Evolutionary conservation across 2,329 filamentous ascomycete genomes (phyloP).

Genomic region (Rachicladosporium sp.): DNA sequence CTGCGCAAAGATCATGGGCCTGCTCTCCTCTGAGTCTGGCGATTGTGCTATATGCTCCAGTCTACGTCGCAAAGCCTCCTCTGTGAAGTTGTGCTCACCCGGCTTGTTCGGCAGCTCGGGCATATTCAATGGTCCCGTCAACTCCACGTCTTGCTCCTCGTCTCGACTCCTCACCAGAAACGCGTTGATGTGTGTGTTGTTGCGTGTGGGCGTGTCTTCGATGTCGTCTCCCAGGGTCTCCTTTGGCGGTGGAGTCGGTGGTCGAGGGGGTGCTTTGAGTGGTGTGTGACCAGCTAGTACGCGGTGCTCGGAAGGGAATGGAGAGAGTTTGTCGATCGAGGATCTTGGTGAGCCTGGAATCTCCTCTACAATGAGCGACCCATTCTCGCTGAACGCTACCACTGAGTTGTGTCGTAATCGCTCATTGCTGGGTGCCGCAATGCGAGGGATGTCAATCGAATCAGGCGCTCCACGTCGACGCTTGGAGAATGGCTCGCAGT

Average conservation of each 20-base stretch:
- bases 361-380: conserved; percentile 17
- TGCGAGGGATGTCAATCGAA: conserved; percentile 13
- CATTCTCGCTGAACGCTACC: conserved; percentile 15
- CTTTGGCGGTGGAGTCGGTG: conserved; percentile 16
- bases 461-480: conserved; percentile 16
- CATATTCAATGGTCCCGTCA: conserved; percentile 25
- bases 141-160: conserved; percentile 19
- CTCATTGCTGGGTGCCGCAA: conserved; percentile 6
- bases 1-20: conserved; percentile 18
- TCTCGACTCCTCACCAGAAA: conserved; percentile 16
- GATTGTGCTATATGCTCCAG: conserved; percentile 22
- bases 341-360: conserved; percentile 17
- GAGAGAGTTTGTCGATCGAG: conserved; percentile 15
- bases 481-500: conserved; percentile 12
- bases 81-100: conserved; percentile 23
- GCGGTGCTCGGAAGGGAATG: conserved; percentile 19
- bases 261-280: conserved; percentile 16
- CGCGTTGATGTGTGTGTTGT: conserved; percentile 24
- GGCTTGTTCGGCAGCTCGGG: conserved; percentile 23
- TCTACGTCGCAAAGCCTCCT: conserved; percentile 20
- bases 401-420: conserved; percentile 10
- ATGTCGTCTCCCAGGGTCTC: conserved; percentile 16
- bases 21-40: conserved; percentile 18
- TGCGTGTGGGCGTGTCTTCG: conserved; percentile 24
- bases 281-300: conserved; percentile 24